Conservation (phyloP, 805 yeast species). For the Blastobotrys chiropterorum region DNA sequence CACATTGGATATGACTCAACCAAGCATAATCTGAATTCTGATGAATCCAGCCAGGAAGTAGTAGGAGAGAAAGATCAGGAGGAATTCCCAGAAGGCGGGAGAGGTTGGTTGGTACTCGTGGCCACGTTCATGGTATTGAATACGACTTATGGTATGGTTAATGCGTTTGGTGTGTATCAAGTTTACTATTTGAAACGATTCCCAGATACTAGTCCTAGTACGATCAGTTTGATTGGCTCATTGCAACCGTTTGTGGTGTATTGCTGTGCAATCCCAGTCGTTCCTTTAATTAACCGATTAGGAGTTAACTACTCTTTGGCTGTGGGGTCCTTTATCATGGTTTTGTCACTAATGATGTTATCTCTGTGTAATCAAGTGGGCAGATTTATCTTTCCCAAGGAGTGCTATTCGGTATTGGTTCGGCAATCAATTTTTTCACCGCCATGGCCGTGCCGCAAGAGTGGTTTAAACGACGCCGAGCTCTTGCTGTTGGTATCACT, state of each 20-base stretch:
- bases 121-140: slow-evolving; percentile 40
- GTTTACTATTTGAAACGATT: slow-evolving; percentile 39
- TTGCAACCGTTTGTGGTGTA: slow-evolving; percentile 41
- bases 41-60: not conserved
- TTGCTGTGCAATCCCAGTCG: slow-evolving; percentile 31
- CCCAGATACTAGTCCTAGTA: slow-evolving; percentile 38
- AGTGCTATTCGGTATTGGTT: slow-evolving; percentile 40
- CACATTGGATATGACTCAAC: too few species aligned
- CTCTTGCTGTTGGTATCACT: slow-evolving; percentile 42
- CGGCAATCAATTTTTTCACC: slow-evolving; percentile 38
- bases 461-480: slow-evolving; percentile 40
- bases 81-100: slow-evolving; percentile 39
- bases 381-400: slow-evolving; percentile 47
- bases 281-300: slow-evolving; percentile 35
- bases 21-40: not conserved
- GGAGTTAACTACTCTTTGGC: slow-evolving; percentile 35
- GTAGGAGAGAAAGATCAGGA: slow-evolving; percentile 3
- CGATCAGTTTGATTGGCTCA: slow-evolving; percentile 47
- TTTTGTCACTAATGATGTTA: slow-evolving; percentile 39
- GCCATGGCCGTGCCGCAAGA: slow-evolving; percentile 39
- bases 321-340: slow-evolving; percentile 39
- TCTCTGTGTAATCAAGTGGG: slow-evolving; percentile 40
- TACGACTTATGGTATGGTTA: slow-evolving; percentile 51
- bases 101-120: slow-evolving; percentile 45
- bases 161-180: slow-evolving; percentile 51